phyloP scores from a whole-genome alignment of 805 yeast genomes.

The Saccharomycopsis sp. region DNA sequence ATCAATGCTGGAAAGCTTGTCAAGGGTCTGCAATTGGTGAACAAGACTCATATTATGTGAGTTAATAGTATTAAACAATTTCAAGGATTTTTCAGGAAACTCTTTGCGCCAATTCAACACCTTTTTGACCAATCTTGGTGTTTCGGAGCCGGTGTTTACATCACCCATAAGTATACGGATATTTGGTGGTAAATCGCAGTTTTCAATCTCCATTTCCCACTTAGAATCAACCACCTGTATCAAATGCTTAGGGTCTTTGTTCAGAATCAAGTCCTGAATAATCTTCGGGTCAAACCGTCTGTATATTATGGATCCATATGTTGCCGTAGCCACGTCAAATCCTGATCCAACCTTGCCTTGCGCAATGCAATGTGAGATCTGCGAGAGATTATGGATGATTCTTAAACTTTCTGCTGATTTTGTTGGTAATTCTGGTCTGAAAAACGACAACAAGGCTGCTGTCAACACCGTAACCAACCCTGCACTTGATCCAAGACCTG shows the following conservation, averaged over 20 bases:
- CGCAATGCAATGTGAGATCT: conserved; percentile 86
- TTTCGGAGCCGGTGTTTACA: conserved; percentile 85
- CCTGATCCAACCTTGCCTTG: conserved; percentile 96
- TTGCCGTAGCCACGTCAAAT: conserved; percentile 94
- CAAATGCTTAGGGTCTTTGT: conserved; percentile 30
- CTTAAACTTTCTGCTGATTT: conserved; percentile 24
- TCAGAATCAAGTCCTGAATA: conserved; percentile 32
- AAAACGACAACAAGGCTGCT: conserved; percentile 55
- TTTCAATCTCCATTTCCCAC: conserved; percentile 55
- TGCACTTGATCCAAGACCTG: conserved; percentile 96
- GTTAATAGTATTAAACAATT: conserved; percentile 51
- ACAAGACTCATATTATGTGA: conserved; percentile 54
- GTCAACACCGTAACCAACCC: conserved; percentile 80
- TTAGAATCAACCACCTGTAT: conserved; percentile 30
- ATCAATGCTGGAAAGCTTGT: conserved; percentile 27
- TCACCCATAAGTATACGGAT: conserved; percentile 85
- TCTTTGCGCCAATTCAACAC: conserved; percentile 64
- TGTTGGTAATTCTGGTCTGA: conserved; percentile 32
- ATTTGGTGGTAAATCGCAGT: conserved; percentile 61
- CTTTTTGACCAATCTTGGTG: conserved; percentile 79
- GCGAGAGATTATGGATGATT: conserved; percentile 76
- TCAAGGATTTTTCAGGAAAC: conserved; percentile 43
- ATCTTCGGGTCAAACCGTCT: conserved; percentile 61
- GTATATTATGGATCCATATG: conserved; percentile 82
- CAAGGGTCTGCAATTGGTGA: conserved; percentile 37